These are phyloP conservation scores for Cunninghamia lanceolata DNA, from an alignment of 75 land plant species.

Conservation along the genomic window DNA sequence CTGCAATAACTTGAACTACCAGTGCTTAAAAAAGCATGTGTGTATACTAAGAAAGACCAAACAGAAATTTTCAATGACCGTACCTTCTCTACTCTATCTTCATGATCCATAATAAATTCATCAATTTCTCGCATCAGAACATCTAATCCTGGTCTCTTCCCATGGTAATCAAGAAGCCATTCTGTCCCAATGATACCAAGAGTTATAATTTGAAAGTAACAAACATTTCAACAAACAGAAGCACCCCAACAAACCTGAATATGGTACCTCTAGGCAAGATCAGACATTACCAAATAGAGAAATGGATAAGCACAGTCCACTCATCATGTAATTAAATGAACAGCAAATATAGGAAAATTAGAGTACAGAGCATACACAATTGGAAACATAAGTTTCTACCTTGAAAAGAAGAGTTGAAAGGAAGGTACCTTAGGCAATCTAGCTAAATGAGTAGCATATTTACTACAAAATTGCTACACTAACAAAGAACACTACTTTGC, in stretches of 20 bases:
- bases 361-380: background rate
- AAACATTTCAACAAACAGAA: background rate
- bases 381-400: background rate
- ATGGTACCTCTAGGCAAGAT: background rate
- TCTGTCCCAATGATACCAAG: constrained; percentile 38
- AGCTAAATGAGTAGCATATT: background rate
- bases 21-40: background rate
- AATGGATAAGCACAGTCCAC: background rate
- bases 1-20: background rate
- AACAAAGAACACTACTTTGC: no score
- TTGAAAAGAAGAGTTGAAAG: background rate
- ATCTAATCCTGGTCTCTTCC: constrained; percentile 70
- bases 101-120: constrained; percentile 73
- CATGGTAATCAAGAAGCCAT: constrained; percentile 74
- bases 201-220: background rate
- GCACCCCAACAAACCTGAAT: background rate
- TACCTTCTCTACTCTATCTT: constrained; percentile 75
- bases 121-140: constrained; percentile 76
- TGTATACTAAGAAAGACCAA: background rate
- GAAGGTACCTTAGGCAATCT: background rate
- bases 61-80: background rate
- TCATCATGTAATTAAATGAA: background rate
- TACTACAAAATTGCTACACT: no score
- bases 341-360: background rate
- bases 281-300: background rate